Evolutionary conservation across 257 asterid species (phyloP).

Genomic region (Euphrasia confusa): DNA sequence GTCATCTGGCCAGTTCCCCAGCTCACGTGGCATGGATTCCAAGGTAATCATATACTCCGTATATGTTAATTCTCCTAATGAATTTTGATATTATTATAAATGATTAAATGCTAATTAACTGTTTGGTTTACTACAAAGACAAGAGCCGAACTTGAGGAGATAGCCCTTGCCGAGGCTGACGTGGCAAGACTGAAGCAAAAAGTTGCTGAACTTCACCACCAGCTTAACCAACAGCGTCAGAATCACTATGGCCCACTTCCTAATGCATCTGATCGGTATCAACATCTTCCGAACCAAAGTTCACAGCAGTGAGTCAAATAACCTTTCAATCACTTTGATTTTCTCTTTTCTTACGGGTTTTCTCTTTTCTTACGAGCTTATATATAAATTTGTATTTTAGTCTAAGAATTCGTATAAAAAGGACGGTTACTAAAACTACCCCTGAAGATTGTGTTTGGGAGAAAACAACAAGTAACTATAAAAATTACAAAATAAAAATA

Average conservation of each 20-base stretch:
- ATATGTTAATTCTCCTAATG: constrained; percentile 8
- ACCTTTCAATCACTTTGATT: not conserved
- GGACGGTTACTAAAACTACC: not conserved
- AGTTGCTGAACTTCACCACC: constrained; percentile 98
- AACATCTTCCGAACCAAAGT: constrained; percentile 45
- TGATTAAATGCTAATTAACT: constrained; percentile 21
- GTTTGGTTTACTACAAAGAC: constrained; percentile 46
- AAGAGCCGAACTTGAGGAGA: constrained; percentile 97
- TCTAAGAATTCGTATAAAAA: not conserved
- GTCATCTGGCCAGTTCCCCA: constrained; percentile 85
- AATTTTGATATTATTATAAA: constrained; percentile 15
- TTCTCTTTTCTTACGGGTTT: not conserved
- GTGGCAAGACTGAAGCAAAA: constrained; percentile 93
- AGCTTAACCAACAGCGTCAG: constrained; percentile 93
- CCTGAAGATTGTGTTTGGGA: not conserved
- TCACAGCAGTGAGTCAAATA: constrained; percentile 60
- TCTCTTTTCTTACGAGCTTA: not conserved
- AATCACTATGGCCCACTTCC: constrained; percentile 78
- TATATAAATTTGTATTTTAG: not conserved
- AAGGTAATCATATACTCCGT: constrained; percentile 45
- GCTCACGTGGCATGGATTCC: constrained; percentile 86
- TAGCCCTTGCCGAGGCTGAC: constrained; percentile 98
- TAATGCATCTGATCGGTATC: constrained; percentile 63
- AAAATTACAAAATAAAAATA: not conserved
- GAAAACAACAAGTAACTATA: not conserved